Conservation (phyloP, 148 eudicot genomes). For the Heliamphora exappendiculata region DNA sequence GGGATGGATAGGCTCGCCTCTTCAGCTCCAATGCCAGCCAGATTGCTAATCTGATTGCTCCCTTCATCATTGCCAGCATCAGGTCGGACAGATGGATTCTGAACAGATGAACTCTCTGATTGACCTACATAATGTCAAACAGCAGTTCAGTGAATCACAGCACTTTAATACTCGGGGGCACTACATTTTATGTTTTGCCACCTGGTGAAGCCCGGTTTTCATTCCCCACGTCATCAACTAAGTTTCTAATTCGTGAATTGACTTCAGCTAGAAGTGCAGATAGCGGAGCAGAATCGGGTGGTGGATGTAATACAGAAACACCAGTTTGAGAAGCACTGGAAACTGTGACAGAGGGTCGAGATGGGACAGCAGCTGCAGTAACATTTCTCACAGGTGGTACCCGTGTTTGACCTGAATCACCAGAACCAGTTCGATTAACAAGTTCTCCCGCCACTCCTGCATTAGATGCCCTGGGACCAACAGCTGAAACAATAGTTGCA, state of each 20-base stretch:
- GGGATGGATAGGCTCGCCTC: constrained; percentile 5
- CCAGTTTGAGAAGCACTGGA: constrained; percentile 39
- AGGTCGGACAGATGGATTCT: constrained; percentile 26
- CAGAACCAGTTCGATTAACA: constrained; percentile 32
- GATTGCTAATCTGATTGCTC: constrained; percentile 11
- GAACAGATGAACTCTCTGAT: constrained; percentile 27
- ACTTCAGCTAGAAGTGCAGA: constrained; percentile 41
- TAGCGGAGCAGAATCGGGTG: constrained; percentile 32
- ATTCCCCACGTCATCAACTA: constrained; percentile 30
- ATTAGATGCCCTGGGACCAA: constrained; percentile 55
- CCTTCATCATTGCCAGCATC: constrained; percentile 23
- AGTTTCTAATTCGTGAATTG: constrained; percentile 41
- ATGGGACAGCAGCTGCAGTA: constrained; percentile 44
- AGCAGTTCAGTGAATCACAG: background rate
- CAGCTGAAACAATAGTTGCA: constrained; percentile 43
- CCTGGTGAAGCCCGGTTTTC: constrained; percentile 45
- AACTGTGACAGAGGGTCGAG: constrained; percentile 37
- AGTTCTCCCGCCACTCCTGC: constrained; percentile 45
- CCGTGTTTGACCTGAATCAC: constrained; percentile 39
- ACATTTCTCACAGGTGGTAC: constrained; percentile 41
- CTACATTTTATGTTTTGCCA: constrained; percentile 5
- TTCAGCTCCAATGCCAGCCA: constrained; percentile 12
- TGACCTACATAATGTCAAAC: constrained; percentile 28
- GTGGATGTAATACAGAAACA: constrained; percentile 33
- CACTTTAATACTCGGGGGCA: background rate